Evolutionary conservation across 305 asterid species (phyloP).

Genomic region (Lippia alba): DNA sequence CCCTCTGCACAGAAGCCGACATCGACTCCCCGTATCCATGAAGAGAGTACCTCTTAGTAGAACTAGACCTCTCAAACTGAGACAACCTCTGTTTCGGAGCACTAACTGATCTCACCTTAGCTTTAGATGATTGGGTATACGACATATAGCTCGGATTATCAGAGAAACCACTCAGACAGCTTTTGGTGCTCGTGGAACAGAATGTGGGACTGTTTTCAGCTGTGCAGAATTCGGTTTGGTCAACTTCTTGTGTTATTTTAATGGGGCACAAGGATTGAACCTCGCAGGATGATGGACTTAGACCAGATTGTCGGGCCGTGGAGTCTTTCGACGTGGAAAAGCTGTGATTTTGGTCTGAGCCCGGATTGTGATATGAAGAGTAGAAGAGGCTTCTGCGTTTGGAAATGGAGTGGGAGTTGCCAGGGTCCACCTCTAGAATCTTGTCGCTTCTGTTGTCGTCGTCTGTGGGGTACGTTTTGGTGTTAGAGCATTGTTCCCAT

Average conservation of each 20-base stretch:
- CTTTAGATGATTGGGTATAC: conserved; percentile 76
- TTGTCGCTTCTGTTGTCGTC: conserved; percentile 50
- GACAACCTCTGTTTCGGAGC: conserved; percentile 88
- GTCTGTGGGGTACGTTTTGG: conserved; percentile 32
- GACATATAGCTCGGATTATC: conserved; percentile 86
- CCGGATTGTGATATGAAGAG: conserved; percentile 55
- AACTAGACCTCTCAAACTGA: conserved; percentile 64
- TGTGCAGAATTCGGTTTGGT: conserved; percentile 56
- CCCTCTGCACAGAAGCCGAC: conserved; percentile 45
- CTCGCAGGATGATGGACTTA: conserved; percentile 61
- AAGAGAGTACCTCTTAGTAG: conserved; percentile 67
- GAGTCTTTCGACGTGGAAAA: conserved; percentile 66
- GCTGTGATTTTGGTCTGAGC: conserved; percentile 63
- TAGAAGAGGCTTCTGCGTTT: conserved; percentile 57
- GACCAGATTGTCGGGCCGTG: conserved; percentile 49
- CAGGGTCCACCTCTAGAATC: conserved; percentile 67
- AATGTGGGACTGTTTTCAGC: conserved; percentile 65
- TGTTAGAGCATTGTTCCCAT: conserved; percentile 43
- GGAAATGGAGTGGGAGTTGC: conserved; percentile 36
- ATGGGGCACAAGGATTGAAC: conserved; percentile 59
- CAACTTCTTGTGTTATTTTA: conserved; percentile 40
- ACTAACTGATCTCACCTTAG: conserved; percentile 81
- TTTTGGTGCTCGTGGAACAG: conserved; percentile 61
- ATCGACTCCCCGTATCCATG: conserved; percentile 57
- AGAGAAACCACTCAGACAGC: conserved; percentile 64